Base-by-base conservation (phyloP, 2,329 filamentous ascomycete genomes). In the Dothideomycetes sp. region DNA sequence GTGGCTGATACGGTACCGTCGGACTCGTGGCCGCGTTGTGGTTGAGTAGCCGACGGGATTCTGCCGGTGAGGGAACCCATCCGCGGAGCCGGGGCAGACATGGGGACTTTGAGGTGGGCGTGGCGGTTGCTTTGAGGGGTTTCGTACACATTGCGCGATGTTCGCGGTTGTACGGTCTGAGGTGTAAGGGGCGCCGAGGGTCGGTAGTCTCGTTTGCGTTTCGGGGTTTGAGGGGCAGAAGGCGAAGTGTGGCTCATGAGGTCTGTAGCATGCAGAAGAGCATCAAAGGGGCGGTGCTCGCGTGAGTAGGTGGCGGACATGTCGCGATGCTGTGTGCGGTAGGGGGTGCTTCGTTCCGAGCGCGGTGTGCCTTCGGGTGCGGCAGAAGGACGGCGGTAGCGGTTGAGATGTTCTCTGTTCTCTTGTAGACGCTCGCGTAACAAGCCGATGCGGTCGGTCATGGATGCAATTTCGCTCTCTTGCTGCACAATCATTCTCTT, bases 391-490 rank as follows among this genome's bases (percentile, higher is more conserved):
- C 82, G 81, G 2, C 84, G 83, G 50, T 84, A 81, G 52, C 83
- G 80, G 36, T 94, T 74, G 54, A 94, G 79, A 54, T 94, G 87
- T 55, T 93, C 84, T 46, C 89, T 72, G 55, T 94, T 94, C 57
- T 94, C 85, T 31, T 83, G 77, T 47, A 96, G 94, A 15, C 89
- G 80, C 45, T 79, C 84, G 43, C 88, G 75, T 37, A 95, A 69
- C 57, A 84, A 73, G 30, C 78, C 70, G 40, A 86, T 83, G 54
- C 91, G 82, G 52, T 94, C 85, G 2, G 68, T 60, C n/a, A 94
- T 64, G 38, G 69, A 68, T 5, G 75, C 69, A 14, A 82, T 75
- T 52, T 86, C 79, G 46, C 84, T 81, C 44, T 85, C 81, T 50
- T 87, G 81, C 47, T 83, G 75, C 52, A 84, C 77, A 38, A 94